Percentiles rank a stretch among this genome's conserved stretches.
These are phyloP conservation scores for Grigorovia yakushimaensis DNA, from an alignment of 805 yeast genomes.

Conservation along the genomic window DNA sequence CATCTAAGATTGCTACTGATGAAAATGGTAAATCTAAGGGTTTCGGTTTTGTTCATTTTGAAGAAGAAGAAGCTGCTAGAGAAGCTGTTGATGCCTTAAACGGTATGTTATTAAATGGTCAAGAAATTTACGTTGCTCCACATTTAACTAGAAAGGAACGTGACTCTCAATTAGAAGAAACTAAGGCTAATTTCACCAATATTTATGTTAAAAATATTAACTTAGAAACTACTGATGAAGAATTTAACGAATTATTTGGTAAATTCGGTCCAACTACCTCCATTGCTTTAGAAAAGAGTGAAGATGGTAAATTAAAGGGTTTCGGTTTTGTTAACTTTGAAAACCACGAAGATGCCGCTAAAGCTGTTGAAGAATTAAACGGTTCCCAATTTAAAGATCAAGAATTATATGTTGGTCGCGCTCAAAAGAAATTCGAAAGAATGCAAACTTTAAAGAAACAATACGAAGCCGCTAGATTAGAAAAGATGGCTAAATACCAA, in stretches of 20 bases:
- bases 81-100: slow-evolving; percentile 95
- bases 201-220: slow-evolving; percentile 88
- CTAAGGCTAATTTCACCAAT: slow-evolving; percentile 90
- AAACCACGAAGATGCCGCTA: slow-evolving; percentile 75
- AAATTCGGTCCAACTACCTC: slow-evolving; percentile 78
- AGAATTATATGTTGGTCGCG: slow-evolving; percentile 91
- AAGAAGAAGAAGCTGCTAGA: slow-evolving; percentile 81
- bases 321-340: slow-evolving; percentile 93
- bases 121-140: slow-evolving; percentile 90
- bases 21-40: slow-evolving; percentile 87
- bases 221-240: slow-evolving; percentile 56
- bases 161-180: slow-evolving; percentile 82
- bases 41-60: slow-evolving; percentile 96
- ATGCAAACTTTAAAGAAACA: slow-evolving; percentile 89
- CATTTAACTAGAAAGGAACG: slow-evolving; percentile 91
- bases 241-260: slow-evolving; percentile 61
- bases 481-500: slow-evolving; percentile 87
- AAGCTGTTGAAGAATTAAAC: slow-evolving; percentile 87
- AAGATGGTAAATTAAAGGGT: slow-evolving; percentile 84
- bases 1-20: slow-evolving; percentile 96
- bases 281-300: slow-evolving; percentile 66
- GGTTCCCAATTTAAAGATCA: slow-evolving; percentile 79
- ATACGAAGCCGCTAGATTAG: slow-evolving; percentile 85
- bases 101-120: slow-evolving; percentile 96
- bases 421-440: slow-evolving; percentile 98